Percentiles rank a stretch among this genome's conserved stretches.
Conservation (phyloP, 257 asterid species). For the Nicotiana noctiflora region DNA sequence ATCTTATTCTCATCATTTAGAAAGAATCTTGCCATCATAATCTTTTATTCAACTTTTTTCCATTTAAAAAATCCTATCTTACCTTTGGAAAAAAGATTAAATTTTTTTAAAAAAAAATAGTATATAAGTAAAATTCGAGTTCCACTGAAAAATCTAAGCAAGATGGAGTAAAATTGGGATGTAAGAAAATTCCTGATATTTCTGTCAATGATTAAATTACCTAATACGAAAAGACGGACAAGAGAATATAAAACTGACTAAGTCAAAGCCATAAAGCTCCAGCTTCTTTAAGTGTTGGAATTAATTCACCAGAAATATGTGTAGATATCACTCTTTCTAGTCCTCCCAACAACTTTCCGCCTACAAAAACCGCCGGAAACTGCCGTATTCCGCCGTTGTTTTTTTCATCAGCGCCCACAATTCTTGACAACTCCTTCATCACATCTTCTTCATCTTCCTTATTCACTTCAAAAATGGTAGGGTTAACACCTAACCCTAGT, state of each 20-base stretch:
- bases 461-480: conserved; percentile 41
- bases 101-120: no score
- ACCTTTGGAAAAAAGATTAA: no score
- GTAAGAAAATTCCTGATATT: neutral
- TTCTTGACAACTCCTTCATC: conserved; percentile 16
- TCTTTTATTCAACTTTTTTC: neutral
- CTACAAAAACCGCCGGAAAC: conserved; percentile 71
- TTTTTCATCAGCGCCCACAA: neutral
- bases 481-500: conserved; percentile 66
- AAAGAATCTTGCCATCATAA: neutral
- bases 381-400: conserved; percentile 14
- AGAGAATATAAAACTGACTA: neutral
- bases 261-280: conserved; percentile 78
- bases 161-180: no score
- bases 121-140: no score
- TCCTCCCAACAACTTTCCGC: conserved; percentile 79
- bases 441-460: conserved; percentile 38
- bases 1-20: no score
- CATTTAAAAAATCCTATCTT: neutral
- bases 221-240: neutral
- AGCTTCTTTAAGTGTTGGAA: conserved; percentile 61
- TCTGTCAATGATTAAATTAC: neutral
- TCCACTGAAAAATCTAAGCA: no score
- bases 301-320: conserved; percentile 77
- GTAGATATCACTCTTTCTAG: conserved; percentile 63